Evolutionary conservation across 345 rosid genomes (phyloP), one percentile per base, ranked within the genome.

Genomic region (Dimocarpus longan): DNA sequence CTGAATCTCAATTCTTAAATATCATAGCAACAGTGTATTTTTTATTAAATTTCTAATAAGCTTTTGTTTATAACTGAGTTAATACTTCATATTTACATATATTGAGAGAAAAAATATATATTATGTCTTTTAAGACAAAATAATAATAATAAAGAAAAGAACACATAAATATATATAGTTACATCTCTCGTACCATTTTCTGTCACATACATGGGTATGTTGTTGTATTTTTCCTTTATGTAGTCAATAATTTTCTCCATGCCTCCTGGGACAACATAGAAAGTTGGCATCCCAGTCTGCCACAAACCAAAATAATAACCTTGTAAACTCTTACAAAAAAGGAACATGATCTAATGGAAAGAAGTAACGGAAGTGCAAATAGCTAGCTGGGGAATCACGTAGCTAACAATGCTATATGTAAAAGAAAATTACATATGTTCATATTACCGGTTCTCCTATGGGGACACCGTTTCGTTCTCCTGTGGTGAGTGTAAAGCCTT

Each of bases 261-360:
- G 66, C 89, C 91, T 48, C 80, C 54, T 37, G 89, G 89, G 57
- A 88, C 89, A 22, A 86, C 83, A 76, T 70, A 85, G 72, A 85
- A 80, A 10, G 73, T 76, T 32, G 66, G 46, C 68, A 63, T 81
- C 21, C 84, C 89, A 37, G 82, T 78, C 88, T 85, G 78, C 73
- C 66, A 37, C 7, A 52, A 26, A 48, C 66, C 59, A 68, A 18
- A 18, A 57, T 40, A 73, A 8, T 44, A 52, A 37, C 5, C 52
- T 40, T 52, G 43, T 65, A 16, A 73, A 7, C 54, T 50, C 5
- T 12, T 1, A 32, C 3, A 32, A 32, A 32, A 32, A 32, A 32
- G 1, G 3, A 3, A 32, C 37, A 32, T 32, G 37, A 32, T 32
- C 37, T 32, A 32, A 32, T 32, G 37, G 37, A 32, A 32, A 32